Base-by-base conservation (phyloP, 2,329 filamentous ascomycete genomes). In the Periconia digitata region DNA sequence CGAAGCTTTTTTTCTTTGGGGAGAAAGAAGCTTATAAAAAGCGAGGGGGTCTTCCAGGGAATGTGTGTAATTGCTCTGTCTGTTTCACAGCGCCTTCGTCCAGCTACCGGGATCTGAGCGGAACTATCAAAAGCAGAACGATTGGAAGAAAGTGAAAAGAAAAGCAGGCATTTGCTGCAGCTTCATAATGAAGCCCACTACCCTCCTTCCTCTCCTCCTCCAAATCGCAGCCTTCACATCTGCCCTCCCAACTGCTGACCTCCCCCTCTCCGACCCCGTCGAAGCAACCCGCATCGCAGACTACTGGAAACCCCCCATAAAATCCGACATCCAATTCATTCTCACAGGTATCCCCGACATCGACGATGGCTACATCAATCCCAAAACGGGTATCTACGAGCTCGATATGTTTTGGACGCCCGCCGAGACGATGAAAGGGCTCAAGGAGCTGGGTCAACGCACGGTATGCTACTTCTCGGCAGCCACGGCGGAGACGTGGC, bases 391-490 rank as follows among this genome's bases (percentile, higher is more conserved):
- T 18, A 54, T 60, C 38, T 60, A 58, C 39, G 57, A 60, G 24
- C 37, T 60, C 23, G 57, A 60, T 43, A 58, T 60, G 55, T 60
- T 60, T 38, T 58, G 55, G 46, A 60, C 55, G n/a, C 53, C 57
- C 1, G 48, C 34, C 15, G 48, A 53, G 21, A 56, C 57, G 1
- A 56, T 60, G 22, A 12, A 35, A 7, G 52, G 21, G 21, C 53
- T 60, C 49, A 53, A 55, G 16, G 20, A 55, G 12, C 44, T 60
- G 5, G 57, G 54, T 3, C 55, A 60, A 35, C 56, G 53, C 24
- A 49, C 53, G 7, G 54, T 63, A 13, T 63, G 60, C 46, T 63
- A 63, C 38, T 63, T 63, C 54, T 54, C 47, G 4, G 60, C 59
- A 10, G 60, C 59, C 15, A 59, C 60, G 10, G 53, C 54, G 5